A percentile compares a stretch with the other conserved stretches of the same genome.
phyloP scores from a whole-genome alignment of 139 green algal genomes.

The Parachlorella kessleri region DNA sequence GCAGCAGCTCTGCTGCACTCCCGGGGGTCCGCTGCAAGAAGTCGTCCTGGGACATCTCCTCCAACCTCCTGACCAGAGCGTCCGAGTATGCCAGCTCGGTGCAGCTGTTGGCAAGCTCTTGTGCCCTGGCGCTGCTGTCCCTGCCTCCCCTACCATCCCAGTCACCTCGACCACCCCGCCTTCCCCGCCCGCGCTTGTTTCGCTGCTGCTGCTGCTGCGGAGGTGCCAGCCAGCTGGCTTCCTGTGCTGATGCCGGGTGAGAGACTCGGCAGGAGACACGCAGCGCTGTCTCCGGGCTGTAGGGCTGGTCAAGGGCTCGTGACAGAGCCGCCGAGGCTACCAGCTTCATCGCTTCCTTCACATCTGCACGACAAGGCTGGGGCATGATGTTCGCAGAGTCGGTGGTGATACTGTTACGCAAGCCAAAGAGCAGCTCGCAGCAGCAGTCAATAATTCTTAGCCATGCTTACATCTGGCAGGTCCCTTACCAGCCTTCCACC shows the following conservation, averaged over 20 bases:
- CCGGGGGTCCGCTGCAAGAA: neutral
- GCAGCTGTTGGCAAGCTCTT: neutral
- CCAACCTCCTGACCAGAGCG: neutral
- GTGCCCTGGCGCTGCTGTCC: neutral
- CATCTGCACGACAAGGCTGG: slow-evolving; percentile 16
- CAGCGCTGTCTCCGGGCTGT: neutral
- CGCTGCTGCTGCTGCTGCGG: neutral
- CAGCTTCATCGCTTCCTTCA: slow-evolving; percentile 12
- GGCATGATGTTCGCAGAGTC: too few species aligned
- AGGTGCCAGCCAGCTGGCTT: slow-evolving; percentile 15
- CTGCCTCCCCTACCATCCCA: too few species aligned
- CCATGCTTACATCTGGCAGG: too few species aligned
- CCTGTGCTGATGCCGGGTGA: neutral
- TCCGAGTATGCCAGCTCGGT: neutral
- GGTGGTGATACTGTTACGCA: too few species aligned
- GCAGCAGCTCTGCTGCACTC: neutral
- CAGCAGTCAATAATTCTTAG: too few species aligned
- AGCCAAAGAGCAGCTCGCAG: too few species aligned
- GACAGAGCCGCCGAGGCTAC: neutral
- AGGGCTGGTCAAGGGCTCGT: neutral
- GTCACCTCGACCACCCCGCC: neutral
- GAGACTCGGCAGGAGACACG: neutral
- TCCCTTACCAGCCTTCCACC: too few species aligned
- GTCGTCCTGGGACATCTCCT: neutral
- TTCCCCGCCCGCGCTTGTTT: neutral